phyloP scores from a whole-genome alignment of 2,329 filamentous ascomycete species.

The Colletotrichum liriopes region DNA sequence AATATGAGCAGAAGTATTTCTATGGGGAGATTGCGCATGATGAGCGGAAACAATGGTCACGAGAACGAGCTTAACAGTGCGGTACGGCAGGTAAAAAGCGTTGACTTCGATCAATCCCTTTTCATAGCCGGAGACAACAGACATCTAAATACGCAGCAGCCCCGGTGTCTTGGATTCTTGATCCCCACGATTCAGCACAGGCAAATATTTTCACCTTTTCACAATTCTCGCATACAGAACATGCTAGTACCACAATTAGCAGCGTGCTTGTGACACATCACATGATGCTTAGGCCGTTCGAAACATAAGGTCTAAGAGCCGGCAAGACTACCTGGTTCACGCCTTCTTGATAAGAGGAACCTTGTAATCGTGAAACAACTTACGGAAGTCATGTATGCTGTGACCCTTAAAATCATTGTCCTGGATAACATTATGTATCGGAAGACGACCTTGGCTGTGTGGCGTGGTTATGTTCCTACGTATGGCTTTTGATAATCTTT shows the following conservation, averaged over 20 bases:
- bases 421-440: background rate
- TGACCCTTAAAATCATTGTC: background rate
- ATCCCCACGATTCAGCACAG: background rate
- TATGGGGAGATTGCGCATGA: background rate
- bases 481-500: too few species aligned
- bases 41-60: background rate
- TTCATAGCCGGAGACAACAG: background rate
- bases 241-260: background rate
- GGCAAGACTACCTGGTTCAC: too few species aligned
- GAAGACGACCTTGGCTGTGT: background rate
- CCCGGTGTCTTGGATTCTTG: background rate
- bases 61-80: background rate
- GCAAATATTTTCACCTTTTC: background rate
- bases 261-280: background rate
- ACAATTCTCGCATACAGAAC: background rate
- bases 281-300: too few species aligned
- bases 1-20: slow-evolving; percentile 10
- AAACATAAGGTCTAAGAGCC: too few species aligned
- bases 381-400: background rate
- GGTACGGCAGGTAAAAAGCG: background rate
- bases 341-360: background rate
- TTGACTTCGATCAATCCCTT: background rate
- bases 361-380: background rate
- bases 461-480: background rate
- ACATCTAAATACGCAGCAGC: background rate